Conservation (phyloP, 2,329 filamentous ascomycete genomes). For the Cercospora nicotianae region DNA sequence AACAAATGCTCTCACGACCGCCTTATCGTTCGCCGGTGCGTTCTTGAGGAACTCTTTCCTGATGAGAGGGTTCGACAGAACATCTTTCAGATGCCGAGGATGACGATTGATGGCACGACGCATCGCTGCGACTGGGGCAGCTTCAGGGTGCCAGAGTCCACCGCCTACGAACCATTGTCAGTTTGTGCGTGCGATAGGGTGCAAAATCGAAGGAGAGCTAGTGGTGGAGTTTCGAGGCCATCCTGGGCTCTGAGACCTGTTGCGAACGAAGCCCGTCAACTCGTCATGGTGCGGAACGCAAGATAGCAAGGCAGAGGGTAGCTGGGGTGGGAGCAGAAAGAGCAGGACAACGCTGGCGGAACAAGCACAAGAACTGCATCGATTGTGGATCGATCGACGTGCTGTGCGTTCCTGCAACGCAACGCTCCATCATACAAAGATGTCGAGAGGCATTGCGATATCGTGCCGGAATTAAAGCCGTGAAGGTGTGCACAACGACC, state of each 20-base stretch:
- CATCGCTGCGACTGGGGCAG: conserved; percentile 63
- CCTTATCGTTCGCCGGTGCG: conserved; percentile 58
- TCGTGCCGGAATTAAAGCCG: not conserved
- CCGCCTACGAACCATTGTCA: conserved; percentile 54
- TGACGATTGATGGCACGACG: conserved; percentile 73
- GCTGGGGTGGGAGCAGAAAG: not conserved
- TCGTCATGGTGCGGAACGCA: not conserved
- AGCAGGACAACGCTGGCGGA: not conserved
- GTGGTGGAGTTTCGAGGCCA: not conserved
- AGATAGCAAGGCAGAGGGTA: not conserved
- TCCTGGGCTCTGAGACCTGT: not conserved
- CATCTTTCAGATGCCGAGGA: conserved; percentile 66
- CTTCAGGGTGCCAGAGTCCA: conserved; percentile 78
- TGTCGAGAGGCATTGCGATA: not conserved
- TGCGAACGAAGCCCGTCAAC: not conserved
- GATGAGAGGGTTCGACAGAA: conserved; percentile 63
- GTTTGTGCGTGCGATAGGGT: not conserved
- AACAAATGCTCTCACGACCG: conserved; percentile 58
- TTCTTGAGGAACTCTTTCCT: conserved; percentile 57
- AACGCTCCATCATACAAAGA: not conserved
- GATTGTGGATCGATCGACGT: not conserved
- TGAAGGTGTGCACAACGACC: not conserved
- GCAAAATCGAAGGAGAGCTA: not conserved
- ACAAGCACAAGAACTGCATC: not conserved
- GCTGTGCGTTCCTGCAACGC: not conserved